phyloP scores from a whole-genome alignment of 2,329 filamentous ascomycete genomes.

The Aureobasidium musti region DNA sequence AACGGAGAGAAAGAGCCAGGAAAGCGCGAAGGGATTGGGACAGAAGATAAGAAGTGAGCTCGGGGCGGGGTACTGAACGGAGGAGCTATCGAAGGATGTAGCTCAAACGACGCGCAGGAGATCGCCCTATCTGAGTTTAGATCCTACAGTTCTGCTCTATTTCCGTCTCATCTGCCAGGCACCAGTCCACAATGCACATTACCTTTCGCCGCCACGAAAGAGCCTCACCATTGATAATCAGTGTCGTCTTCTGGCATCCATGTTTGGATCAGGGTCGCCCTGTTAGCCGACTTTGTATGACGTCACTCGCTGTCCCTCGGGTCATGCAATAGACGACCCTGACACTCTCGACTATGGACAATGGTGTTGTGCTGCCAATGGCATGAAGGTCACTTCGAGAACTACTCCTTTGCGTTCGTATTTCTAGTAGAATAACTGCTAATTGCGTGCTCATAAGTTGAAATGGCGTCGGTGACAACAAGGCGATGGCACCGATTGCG shows the following conservation, averaged over 20 bases:
- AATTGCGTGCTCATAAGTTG: neutral
- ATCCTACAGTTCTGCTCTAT: neutral
- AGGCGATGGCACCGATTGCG: neutral
- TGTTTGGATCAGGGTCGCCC: neutral
- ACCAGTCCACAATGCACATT: neutral
- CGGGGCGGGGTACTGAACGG: conserved; percentile 13
- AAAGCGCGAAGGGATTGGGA: neutral
- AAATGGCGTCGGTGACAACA: conserved; percentile 6
- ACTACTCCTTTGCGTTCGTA: neutral
- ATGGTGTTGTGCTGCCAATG: neutral
- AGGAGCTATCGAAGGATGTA: conserved; percentile 24
- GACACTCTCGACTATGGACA: neutral
- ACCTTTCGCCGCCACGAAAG: neutral
- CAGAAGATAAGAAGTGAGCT: neutral
- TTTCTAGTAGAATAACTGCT: too few species aligned
- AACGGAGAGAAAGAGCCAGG: neutral
- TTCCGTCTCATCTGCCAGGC: neutral
- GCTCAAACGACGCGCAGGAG: neutral
- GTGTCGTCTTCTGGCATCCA: neutral
- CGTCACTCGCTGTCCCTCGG: neutral
- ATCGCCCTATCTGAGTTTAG: neutral
- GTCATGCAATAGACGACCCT: neutral
- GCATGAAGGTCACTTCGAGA: too few species aligned
- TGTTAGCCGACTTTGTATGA: neutral
- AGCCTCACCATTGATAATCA: neutral